These are phyloP conservation scores for Myriosclerotinia scirpicola DNA, from an alignment of 2,329 filamentous ascomycete genomes.

Conservation along the genomic window DNA sequence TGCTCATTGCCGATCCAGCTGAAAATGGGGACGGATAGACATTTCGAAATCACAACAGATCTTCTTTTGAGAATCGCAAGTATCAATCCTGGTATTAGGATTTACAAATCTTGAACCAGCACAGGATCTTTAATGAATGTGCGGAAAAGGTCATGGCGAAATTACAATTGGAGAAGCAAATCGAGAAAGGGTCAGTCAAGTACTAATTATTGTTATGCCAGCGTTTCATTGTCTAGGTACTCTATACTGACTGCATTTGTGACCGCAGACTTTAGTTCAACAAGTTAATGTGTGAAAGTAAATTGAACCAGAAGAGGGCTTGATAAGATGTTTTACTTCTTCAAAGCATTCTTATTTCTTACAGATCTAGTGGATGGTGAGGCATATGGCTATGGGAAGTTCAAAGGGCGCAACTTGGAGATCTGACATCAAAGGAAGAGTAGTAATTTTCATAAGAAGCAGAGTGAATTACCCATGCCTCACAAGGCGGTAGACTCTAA, in stretches of 20 bases:
- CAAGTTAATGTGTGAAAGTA: too few relatives aligned
- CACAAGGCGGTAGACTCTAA: background rate
- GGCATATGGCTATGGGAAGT: background rate
- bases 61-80: too few relatives aligned
- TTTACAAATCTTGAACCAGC: background rate
- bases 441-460: background rate
- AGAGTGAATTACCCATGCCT: background rate
- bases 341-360: background rate
- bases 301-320: background rate
- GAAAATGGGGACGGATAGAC: too few relatives aligned
- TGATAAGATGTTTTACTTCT: background rate
- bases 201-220: background rate
- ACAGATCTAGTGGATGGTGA: background rate
- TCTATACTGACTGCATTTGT: too few relatives aligned
- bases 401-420: background rate
- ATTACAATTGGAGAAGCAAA: background rate
- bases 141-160: background rate
- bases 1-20: too few relatives aligned
- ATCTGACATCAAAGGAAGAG: background rate
- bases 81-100: background rate
- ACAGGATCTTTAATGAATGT: background rate
- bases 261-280: too few relatives aligned
- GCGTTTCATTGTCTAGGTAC: too few relatives aligned
- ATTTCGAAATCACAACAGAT: too few relatives aligned
- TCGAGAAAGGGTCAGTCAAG: background rate